Evolutionary conservation across 2,329 filamentous ascomycete genomes (phyloP), one percentile per base, ranked within the genome.

Genomic region (Trichophaea hybrida): DNA sequence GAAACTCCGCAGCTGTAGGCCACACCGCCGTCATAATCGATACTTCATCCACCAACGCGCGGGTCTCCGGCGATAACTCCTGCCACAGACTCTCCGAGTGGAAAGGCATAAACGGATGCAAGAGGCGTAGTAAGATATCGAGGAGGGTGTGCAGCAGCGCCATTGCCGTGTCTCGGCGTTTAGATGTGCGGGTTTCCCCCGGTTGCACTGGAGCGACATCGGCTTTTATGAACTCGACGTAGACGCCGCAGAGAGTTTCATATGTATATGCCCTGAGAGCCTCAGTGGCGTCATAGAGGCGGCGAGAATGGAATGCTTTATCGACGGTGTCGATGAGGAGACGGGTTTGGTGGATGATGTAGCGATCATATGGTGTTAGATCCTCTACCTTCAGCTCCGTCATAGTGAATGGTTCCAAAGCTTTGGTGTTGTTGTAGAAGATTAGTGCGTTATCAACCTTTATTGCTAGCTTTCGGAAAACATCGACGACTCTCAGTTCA

Each of bases 61-160:
- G 54, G 7, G 38, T 17, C 32, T 31, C 51, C 4, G 64, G 63
- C 15, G 58, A 58, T 13, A 66, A 61, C 13, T 62, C 56, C 55
- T 68, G 67, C 67, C 67, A 68, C 6, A 68, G 61, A 10, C 61
- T 59, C 55, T 68, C 67, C 1, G 67, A 66, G 46, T 67, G 58
- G 57, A 65, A 68, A 12, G 66, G 67, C 58, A 66, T 65, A 50
- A 68, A 65, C 7, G 67, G 67, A 35, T 68, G 67, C 10, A 60
- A 59, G 40, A 67, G 59, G 8, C 67, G 59, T 43, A 67, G 49
- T 50, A 53, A 56, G 33, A 55, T 37, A 31, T 66, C 64, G 8
- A 64, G 54, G 12, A 56, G 51, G 38, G 59, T 54, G 15, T 57
- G 56, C 24, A 59, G 57, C 38, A 66, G 50, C 15, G 24, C 37